These are phyloP conservation scores for Trichoderma semiorbis DNA, from an alignment of 2,329 filamentous ascomycete genomes.

Conservation along the genomic window DNA sequence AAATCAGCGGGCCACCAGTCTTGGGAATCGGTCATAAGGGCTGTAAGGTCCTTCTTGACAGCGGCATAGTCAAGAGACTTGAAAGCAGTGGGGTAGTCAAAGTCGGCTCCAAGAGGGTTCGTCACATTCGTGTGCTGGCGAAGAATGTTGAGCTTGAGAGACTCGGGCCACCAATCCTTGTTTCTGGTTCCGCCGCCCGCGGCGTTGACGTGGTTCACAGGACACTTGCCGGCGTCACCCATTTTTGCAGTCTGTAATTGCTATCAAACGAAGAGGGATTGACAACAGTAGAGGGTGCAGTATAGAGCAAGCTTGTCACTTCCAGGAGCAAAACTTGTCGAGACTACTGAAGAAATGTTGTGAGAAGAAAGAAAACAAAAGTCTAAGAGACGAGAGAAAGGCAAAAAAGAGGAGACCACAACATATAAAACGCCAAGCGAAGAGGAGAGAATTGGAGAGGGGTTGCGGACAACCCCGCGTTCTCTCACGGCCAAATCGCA, in stretches of 20 bases:
- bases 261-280: background rate
- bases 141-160: conserved; percentile 66
- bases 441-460: background rate
- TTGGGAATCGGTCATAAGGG: conserved; percentile 73
- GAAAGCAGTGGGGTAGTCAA: conserved; percentile 71
- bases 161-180: conserved; percentile 71
- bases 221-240: conserved; percentile 30
- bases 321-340: background rate
- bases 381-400: background rate
- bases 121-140: conserved; percentile 64
- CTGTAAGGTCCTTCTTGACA: conserved; percentile 69
- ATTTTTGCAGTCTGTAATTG: background rate
- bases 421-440: background rate
- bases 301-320: background rate
- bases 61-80: conserved; percentile 54
- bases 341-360: background rate
- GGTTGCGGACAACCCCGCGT: conserved; percentile 1
- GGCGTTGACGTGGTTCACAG: conserved; percentile 35
- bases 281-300: background rate
- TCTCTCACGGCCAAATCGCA: background rate
- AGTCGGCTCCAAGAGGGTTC: conserved; percentile 63
- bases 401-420: background rate
- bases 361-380: background rate
- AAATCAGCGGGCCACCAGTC: conserved; percentile 82
- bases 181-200: conserved; percentile 65